These are phyloP conservation scores for Spizellomyces punctatus DNA, from an alignment of 192 early-diverging fungal species.

Conservation along the genomic window DNA sequence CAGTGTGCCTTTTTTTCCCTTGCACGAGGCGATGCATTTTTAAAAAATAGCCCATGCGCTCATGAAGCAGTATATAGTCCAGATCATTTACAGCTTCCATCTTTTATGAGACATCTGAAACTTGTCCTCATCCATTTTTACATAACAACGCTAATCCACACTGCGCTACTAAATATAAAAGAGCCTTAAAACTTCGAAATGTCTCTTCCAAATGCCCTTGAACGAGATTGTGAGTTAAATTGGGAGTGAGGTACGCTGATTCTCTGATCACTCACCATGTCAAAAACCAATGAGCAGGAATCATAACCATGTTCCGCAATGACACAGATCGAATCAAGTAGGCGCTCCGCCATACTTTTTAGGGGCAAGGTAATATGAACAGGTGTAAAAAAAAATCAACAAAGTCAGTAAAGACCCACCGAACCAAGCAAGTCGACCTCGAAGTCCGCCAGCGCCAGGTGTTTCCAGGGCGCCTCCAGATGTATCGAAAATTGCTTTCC, in stretches of 20 bases:
- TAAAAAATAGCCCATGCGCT: no score
- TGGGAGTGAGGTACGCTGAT: no score
- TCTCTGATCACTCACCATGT: conserved; percentile 14
- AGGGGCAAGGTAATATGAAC: not conserved
- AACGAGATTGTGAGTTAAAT: not conserved
- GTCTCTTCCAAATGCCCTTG: conserved; percentile 30
- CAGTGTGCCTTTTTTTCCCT: no score
- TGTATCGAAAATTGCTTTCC: conserved; percentile 43
- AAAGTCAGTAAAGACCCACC: conserved; percentile 5
- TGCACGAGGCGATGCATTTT: no score
- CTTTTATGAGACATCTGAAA: no score
- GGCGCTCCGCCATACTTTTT: conserved; percentile 69
- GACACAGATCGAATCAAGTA: conserved; percentile 73
- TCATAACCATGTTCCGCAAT: conserved; percentile 71
- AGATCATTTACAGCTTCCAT: no score
- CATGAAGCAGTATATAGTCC: no score
- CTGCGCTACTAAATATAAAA: not conserved
- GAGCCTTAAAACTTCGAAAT: conserved; percentile 31
- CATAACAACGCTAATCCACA: no score
- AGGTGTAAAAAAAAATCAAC: not conserved
- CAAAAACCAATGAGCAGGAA: conserved; percentile 66
- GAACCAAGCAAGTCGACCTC: conserved; percentile 42
- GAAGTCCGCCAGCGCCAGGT: not conserved
- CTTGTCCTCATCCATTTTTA: no score
- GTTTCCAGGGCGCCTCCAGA: not conserved